phyloP scores from a whole-genome alignment of 768 basidiomycete species.

The Psilocybe tampanensis region DNA sequence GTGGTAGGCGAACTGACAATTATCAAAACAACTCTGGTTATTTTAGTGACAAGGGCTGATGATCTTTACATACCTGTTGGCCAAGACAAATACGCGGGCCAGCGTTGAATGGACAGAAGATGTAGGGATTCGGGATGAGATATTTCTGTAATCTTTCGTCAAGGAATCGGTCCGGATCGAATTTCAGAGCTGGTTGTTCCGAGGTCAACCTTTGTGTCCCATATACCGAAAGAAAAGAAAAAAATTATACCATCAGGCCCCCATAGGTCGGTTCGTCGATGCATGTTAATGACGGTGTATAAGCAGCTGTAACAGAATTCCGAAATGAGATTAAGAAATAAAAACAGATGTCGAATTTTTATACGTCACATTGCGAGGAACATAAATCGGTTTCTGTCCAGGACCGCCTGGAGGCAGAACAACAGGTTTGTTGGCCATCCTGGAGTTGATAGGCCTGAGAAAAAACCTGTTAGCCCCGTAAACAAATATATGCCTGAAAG shows the following conservation, averaged over 20 bases:
- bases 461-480: too few relatives aligned
- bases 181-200: conserved; percentile 53
- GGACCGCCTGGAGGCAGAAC: not conserved
- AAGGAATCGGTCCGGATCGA: conserved; percentile 70
- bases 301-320: not conserved
- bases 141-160: conserved; percentile 61
- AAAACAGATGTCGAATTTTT: not conserved
- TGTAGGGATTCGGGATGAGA: conserved; percentile 56
- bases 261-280: conserved; percentile 51
- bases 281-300: conserved; percentile 47
- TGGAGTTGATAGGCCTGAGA: not conserved
- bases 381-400: conserved; percentile 7
- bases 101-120: conserved; percentile 56
- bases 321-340: not conserved
- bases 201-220: too few relatives aligned
- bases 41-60: not conserved
- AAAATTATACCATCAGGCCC: conserved; percentile 57
- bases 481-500: too few relatives aligned
- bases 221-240: too few relatives aligned
- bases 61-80: conserved; percentile 41
- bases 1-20: conserved; percentile 42
- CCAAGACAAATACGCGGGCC: conserved; percentile 53
- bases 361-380: conserved; percentile 3
- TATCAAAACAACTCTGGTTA: not conserved
- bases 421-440: not conserved